These are phyloP conservation scores for Fusarium setosum DNA, from an alignment of 2,329 filamentous ascomycete species.

Conservation along the genomic window DNA sequence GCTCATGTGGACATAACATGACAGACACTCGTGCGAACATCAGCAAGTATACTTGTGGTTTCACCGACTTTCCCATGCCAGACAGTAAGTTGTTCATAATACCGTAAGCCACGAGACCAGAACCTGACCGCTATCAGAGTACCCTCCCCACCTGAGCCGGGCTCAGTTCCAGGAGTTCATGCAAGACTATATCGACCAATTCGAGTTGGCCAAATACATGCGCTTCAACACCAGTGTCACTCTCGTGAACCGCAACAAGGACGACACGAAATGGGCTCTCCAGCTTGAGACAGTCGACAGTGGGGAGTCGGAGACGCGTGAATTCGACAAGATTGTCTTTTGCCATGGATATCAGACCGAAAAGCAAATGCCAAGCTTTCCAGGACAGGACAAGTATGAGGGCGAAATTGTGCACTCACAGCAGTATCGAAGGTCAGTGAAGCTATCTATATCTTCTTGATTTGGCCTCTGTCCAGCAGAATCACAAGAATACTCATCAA, in stretches of 20 bases:
- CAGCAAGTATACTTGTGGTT: conserved; percentile 29
- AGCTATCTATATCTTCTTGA: no score
- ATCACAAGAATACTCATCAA: fast-evolving
- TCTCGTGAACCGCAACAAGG: neutral
- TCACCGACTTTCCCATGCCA: conserved; percentile 23
- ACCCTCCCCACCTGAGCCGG: conserved; percentile 11
- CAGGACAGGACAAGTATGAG: neutral
- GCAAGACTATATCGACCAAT: conserved; percentile 20
- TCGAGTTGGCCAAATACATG: neutral
- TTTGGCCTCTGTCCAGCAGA: no score
- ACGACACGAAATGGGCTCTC: conserved; percentile 3
- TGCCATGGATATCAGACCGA: conserved; percentile 24
- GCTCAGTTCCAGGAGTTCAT: conserved; percentile 27
- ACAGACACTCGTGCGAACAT: conserved; percentile 8
- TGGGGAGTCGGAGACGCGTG: neutral
- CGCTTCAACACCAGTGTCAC: conserved; percentile 10
- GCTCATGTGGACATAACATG: neutral
- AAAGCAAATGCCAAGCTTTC: conserved; percentile 15
- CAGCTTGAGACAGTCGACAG: conserved; percentile 7
- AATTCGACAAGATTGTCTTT: conserved; percentile 25
- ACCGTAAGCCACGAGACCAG: no score
- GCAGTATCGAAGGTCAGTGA: conserved; percentile 14
- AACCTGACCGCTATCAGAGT: neutral
- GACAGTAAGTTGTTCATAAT: neutral
- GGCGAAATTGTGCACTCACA: conserved; percentile 20